Evolutionary conservation across 2,329 filamentous ascomycete species (phyloP).

Genomic region (Fusarium aywerte): DNA sequence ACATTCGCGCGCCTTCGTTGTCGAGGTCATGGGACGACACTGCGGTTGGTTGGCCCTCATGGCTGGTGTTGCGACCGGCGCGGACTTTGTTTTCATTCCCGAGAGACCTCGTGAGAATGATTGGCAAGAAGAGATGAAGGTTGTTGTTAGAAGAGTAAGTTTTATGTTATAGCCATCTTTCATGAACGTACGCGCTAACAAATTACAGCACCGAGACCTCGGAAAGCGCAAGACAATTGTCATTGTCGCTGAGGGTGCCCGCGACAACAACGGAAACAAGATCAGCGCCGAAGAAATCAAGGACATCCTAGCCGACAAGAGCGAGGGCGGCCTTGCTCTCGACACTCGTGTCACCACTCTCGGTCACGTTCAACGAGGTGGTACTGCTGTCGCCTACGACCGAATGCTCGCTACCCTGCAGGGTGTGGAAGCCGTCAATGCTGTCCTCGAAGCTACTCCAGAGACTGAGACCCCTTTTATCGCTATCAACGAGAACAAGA

Average conservation of each 20-base stretch:
- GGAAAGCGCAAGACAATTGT: slow-evolving; percentile 99
- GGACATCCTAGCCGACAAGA: slow-evolving; percentile 81
- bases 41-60: slow-evolving; percentile 98
- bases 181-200: slow-evolving; percentile 27
- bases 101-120: slow-evolving; percentile 89
- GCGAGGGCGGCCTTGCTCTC: slow-evolving; percentile 73
- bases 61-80: slow-evolving; percentile 92
- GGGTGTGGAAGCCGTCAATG: slow-evolving; percentile 92
- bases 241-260: slow-evolving; percentile 94
- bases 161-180: background rate
- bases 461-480: slow-evolving; percentile 94
- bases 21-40: slow-evolving; percentile 98
- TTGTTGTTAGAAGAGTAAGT: slow-evolving; percentile 75
- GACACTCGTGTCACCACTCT: slow-evolving; percentile 96
- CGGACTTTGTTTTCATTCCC: slow-evolving; percentile 96
- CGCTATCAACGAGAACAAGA: slow-evolving; percentile 97
- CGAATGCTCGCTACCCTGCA: slow-evolving; percentile 92
- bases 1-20: slow-evolving; percentile 95
- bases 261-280: slow-evolving; percentile 84
- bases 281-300: slow-evolving; percentile 86
- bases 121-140: slow-evolving; percentile 90
- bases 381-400: slow-evolving; percentile 91
- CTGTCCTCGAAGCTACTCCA: slow-evolving; percentile 88
- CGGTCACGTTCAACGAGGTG: slow-evolving; percentile 97
- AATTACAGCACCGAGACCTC: slow-evolving; percentile 76